Conservation (phyloP, 345 rosid species). For the Syzygium aqueum region DNA sequence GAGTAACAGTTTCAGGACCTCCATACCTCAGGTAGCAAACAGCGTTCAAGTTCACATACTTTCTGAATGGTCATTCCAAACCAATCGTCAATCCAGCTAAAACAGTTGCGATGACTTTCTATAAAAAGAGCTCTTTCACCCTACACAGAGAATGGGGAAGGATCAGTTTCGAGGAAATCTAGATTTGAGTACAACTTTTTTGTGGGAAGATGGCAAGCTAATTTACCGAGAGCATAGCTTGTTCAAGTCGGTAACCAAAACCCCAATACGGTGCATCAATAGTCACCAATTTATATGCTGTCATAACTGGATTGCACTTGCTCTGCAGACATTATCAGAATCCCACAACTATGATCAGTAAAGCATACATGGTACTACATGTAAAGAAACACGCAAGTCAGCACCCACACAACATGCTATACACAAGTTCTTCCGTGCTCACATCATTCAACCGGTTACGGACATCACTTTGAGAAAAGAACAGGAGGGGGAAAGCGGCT, state of each 20-base stretch:
- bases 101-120: conserved; percentile 54
- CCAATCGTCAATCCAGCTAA: conserved; percentile 72
- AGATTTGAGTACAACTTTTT: neutral
- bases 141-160: conserved; percentile 13
- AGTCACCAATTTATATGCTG: conserved; percentile 59
- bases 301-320: conserved; percentile 51
- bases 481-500: neutral
- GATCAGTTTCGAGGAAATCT: neutral
- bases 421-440: neutral
- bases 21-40: conserved; percentile 32
- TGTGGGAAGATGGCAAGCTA: neutral
- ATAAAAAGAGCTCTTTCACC: conserved; percentile 59
- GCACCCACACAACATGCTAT: neutral
- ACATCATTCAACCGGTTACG: neutral
- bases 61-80: conserved; percentile 45
- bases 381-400: neutral
- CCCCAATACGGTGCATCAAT: conserved; percentile 77
- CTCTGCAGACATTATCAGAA: conserved; percentile 30
- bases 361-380: neutral
- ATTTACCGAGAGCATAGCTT: conserved; percentile 56
- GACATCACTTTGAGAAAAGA: neutral
- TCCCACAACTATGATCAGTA: neutral
- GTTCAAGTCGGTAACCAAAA: conserved; percentile 61
- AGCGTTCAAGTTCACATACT: conserved; percentile 34
- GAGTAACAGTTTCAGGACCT: neutral